Conservation (phyloP, 345 rosid genomes). For the Pseudoturritis turrita region DNA sequence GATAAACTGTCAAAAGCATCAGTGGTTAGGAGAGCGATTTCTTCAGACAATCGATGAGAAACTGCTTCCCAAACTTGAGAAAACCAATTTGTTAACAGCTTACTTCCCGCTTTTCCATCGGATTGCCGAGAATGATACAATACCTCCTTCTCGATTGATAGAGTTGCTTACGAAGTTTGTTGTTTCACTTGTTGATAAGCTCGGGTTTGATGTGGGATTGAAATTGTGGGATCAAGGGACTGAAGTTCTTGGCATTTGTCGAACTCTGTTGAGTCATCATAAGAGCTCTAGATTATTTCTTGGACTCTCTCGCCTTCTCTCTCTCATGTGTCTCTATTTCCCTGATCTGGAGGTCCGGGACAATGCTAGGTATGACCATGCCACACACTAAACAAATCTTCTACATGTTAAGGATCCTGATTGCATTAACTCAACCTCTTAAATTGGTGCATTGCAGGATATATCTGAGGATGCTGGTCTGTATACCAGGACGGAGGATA, state of each 20-base stretch:
- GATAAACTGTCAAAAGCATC: slow-evolving; percentile 66
- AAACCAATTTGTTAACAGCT: slow-evolving; percentile 52
- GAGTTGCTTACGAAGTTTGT: slow-evolving; percentile 62
- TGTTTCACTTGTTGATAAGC: slow-evolving; percentile 60
- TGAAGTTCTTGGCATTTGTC: slow-evolving; percentile 84
- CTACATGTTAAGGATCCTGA: neutral
- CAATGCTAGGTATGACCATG: slow-evolving; percentile 64
- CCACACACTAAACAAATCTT: neutral
- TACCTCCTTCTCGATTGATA: slow-evolving; percentile 70
- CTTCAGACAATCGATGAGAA: slow-evolving; percentile 71
- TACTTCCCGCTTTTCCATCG: slow-evolving; percentile 75
- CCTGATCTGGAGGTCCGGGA: slow-evolving; percentile 97
- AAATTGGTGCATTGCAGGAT: slow-evolving; percentile 49
- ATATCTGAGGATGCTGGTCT: slow-evolving; percentile 82
- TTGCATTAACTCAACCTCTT: slow-evolving; percentile 14
- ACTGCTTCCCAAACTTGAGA: slow-evolving; percentile 58
- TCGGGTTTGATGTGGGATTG: slow-evolving; percentile 57
- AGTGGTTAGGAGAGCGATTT: slow-evolving; percentile 71
- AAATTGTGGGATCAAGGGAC: slow-evolving; percentile 91
- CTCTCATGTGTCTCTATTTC: slow-evolving; percentile 79
- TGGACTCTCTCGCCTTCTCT: slow-evolving; percentile 75
- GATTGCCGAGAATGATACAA: slow-evolving; percentile 63
- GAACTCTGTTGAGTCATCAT: slow-evolving; percentile 84
- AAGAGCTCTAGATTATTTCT: slow-evolving; percentile 81
- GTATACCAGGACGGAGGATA: slow-evolving; percentile 77